Base-by-base conservation (phyloP, 441 rosid genomes). In the Lepidium campestre region DNA sequence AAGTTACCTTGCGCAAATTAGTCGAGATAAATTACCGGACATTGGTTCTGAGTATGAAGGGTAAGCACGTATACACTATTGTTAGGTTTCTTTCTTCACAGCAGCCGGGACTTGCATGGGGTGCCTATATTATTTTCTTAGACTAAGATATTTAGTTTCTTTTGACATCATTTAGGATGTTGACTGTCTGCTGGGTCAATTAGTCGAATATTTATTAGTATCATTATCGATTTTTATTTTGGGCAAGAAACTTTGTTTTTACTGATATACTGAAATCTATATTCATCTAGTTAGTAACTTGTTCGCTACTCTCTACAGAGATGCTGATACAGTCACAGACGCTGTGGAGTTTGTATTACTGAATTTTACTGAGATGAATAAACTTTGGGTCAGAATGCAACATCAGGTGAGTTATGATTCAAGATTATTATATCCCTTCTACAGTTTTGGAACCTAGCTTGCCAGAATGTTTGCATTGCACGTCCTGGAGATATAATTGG, bases 341-440 rank as follows among this genome's bases (percentile, higher is more conserved):
- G 86, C 94, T 45, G 84, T 85, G 70, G 94, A 87, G 75, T 87
- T 87, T 81, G 91, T 87, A 50, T 80, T 87, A 65, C 86, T 85
- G 57, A 87, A 87, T 75, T 87, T 87, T 62, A 87, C 91, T 5
- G 94, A 87, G 87, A 87, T 87, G 94, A 87, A 87, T 83, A 87
- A 87, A 72, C 80, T 87, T 59, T 87, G 94, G 94, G 94, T 87
- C 79, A 89, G 94, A 78, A 85, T 87, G 94, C 94, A 87, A 75
- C 89, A 87, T 74, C 94, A 87, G 91, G 94, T 85, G 84, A 81
- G 89, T 82, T 67, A 81, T 69, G 80, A 81, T 87, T 84, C 57
- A 64, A 72, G 70, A 79, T 69, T 70, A 75, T 73, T 77, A 57
- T 65, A 54, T 70, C 77, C 73, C 64, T 78, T 77, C 77, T 84